Evolutionary conservation across 202 grass and related monocot genomes (phyloP).

Genomic region (Alloteropsis angusta): DNA sequence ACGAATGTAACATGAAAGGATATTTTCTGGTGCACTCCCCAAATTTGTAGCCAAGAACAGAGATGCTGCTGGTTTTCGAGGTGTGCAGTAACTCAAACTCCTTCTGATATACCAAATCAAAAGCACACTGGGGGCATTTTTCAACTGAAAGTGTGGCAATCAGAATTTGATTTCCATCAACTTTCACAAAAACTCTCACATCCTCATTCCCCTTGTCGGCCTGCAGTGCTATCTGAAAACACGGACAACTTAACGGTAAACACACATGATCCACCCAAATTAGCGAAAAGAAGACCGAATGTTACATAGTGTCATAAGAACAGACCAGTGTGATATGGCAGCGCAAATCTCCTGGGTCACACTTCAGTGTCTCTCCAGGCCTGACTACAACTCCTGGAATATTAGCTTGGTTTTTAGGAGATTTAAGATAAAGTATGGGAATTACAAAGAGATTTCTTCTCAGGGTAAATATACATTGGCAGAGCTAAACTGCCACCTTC

Average conservation of each 20-base stretch:
- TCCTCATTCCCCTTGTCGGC: slow-evolving; percentile 17
- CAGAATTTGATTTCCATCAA: slow-evolving; percentile 18
- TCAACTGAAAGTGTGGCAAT: slow-evolving; percentile 44
- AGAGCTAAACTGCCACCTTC: neutral
- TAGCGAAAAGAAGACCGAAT: neutral
- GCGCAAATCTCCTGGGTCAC: slow-evolving; percentile 29
- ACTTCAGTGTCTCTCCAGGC: slow-evolving; percentile 26
- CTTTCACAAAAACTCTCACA: slow-evolving; percentile 29
- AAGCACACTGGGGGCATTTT: slow-evolving; percentile 23
- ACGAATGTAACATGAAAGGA: slow-evolving; percentile 26
- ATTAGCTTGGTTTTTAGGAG: neutral
- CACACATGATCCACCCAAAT: neutral
- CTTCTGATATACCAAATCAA: slow-evolving; percentile 38
- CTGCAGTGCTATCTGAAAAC: slow-evolving; percentile 28
- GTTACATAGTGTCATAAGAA: neutral
- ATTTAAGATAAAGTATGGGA: neutral
- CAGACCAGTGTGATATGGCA: slow-evolving; percentile 25
- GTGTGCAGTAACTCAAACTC: slow-evolving; percentile 48
- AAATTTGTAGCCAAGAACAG: slow-evolving; percentile 28
- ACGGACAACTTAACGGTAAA: slow-evolving; percentile 8
- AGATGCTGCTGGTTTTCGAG: slow-evolving; percentile 34
- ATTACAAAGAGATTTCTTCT: neutral
- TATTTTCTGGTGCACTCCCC: neutral
- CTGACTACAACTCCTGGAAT: slow-evolving; percentile 10
- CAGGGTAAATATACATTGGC: neutral